Evolutionary conservation across 2,329 filamentous ascomycete species (phyloP).

Genomic region (Fusarium sp.): DNA sequence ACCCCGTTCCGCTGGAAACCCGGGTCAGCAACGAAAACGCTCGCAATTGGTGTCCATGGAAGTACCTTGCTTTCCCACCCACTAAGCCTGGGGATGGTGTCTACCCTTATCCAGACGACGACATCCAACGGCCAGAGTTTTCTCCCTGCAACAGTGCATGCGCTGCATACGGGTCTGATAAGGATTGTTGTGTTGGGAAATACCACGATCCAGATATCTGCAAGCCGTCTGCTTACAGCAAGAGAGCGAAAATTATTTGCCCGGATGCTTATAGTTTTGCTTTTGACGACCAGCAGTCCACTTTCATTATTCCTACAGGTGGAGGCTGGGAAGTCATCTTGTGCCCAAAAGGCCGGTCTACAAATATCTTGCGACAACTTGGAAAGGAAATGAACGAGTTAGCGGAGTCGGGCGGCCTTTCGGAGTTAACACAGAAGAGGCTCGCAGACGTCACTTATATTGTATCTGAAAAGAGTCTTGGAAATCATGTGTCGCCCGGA

Average conservation of each 20-base stretch:
- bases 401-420: constrained; percentile 57
- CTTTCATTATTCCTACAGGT: constrained; percentile 73
- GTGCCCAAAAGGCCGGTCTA: constrained; percentile 74
- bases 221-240: constrained; percentile 75
- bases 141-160: constrained; percentile 84
- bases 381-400: constrained; percentile 62
- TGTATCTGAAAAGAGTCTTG: constrained; percentile 48
- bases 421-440: constrained; percentile 47
- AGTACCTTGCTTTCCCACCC: constrained; percentile 76
- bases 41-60: constrained; percentile 82
- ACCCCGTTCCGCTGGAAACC: constrained; percentile 75
- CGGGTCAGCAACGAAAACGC: constrained; percentile 68
- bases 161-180: constrained; percentile 72
- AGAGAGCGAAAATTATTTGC: constrained; percentile 78
- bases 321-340: constrained; percentile 84
- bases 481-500: constrained; percentile 33
- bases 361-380: constrained; percentile 67
- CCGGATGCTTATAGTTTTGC: constrained; percentile 88
- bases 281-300: constrained; percentile 69
- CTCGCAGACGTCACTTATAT: constrained; percentile 53
- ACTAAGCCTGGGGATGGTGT: constrained; percentile 78
- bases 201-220: constrained; percentile 74
- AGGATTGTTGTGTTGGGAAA: constrained; percentile 81
- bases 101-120: constrained; percentile 84
- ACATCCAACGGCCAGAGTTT: constrained; percentile 76